These are phyloP conservation scores for Cavenderia fasciculata DNA, from an alignment of 78 protist genomes.

Conservation along the genomic window DNA sequence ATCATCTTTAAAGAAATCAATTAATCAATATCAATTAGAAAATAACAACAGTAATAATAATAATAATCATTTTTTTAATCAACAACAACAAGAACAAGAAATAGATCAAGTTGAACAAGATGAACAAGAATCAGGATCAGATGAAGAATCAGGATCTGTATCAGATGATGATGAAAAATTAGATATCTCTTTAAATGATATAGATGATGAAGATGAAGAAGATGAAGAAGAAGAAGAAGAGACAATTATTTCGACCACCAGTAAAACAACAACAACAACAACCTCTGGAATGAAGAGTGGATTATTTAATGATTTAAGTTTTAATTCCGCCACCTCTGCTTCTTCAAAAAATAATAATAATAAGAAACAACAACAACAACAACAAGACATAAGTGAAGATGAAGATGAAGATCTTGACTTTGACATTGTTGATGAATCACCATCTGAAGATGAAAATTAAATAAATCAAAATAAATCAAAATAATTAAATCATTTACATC, in stretches of 20 bases:
- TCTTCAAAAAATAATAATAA: no score
- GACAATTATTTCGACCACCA: background rate
- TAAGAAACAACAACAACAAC: no score
- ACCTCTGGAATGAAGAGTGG: background rate
- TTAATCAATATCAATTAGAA: background rate
- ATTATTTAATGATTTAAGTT: no score
- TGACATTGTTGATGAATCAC: no score
- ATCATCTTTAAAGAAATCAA: background rate
- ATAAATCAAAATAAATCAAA: no score
- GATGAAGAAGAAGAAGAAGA: conserved; percentile 39
- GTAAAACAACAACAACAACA: background rate
- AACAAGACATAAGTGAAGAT: no score
- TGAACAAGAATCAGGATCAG: background rate
- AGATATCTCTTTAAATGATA: background rate
- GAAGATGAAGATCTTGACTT: no score
- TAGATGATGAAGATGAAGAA: background rate
- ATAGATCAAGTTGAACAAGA: background rate
- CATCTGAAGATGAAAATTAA: no score
- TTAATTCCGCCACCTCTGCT: no score
- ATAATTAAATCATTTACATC: no score
- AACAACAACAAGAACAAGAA: background rate
- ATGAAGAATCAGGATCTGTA: background rate
- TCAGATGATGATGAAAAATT: background rate
- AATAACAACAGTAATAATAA: background rate
- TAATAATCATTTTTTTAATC: background rate